Conservation (phyloP, 768 basidiomycete genomes). For the Trichaptum fuscoviolaceum region DNA sequence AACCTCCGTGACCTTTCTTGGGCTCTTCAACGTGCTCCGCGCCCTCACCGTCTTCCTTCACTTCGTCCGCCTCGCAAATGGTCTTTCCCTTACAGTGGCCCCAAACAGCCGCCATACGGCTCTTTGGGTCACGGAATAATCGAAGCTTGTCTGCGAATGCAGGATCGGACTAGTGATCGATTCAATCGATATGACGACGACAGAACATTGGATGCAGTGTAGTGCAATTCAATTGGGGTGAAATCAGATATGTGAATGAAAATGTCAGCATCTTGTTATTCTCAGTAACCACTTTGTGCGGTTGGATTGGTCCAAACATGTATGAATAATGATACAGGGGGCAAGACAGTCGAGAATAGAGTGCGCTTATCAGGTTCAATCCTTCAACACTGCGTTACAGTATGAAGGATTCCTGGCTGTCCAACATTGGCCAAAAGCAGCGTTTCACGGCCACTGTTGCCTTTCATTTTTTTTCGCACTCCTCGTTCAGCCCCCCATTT, state of each 20-base stretch:
- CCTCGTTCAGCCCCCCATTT: conserved; percentile 98
- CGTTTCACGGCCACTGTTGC: conserved; percentile 19
- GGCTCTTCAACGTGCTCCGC: conserved; percentile 59
- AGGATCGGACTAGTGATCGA: conserved; percentile 59
- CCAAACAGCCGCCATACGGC: conserved; percentile 85
- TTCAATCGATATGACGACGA: conserved; percentile 12
- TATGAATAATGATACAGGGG: conserved; percentile 22
- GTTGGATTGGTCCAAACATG: conserved; percentile 15
- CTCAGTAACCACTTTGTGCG: not conserved
- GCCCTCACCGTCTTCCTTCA: conserved; percentile 78
- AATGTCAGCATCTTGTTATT: conserved; percentile 54
- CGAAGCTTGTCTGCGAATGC: conserved; percentile 84
- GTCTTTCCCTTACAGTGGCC: conserved; percentile 82
- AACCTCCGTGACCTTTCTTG: conserved; percentile 94
- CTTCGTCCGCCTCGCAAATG: conserved; percentile 83
- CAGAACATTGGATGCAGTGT: conserved; percentile 22
- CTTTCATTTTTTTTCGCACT: conserved; percentile 62
- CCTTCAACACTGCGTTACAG: conserved; percentile 71
- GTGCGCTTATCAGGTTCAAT: conserved; percentile 44
- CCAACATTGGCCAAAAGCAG: conserved; percentile 37
- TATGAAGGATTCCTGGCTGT: conserved; percentile 42
- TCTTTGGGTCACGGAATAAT: conserved; percentile 81
- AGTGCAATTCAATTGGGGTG: conserved; percentile 23
- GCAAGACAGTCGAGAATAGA: conserved; percentile 29
- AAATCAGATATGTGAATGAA: conserved; percentile 46